A percentile compares a stretch with the other conserved stretches of the same genome.
These are phyloP conservation scores for Metarhizium rileyi DNA, from an alignment of 2,329 filamentous ascomycete species.

Conservation along the genomic window DNA sequence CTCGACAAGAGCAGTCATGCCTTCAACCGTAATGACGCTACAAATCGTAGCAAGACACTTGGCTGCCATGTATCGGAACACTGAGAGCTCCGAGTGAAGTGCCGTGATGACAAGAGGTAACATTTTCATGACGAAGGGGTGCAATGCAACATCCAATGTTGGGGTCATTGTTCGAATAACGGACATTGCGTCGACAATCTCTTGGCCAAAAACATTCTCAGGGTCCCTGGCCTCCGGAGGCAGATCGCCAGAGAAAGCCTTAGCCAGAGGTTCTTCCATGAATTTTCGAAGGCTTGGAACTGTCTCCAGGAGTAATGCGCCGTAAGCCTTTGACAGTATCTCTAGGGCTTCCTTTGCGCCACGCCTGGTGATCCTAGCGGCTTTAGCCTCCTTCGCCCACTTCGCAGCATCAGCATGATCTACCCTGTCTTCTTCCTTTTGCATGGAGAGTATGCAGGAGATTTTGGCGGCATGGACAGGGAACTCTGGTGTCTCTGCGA, in stretches of 20 bases:
- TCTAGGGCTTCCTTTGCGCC: conserved; percentile 93
- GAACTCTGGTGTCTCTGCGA: conserved; percentile 94
- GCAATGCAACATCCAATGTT: conserved; percentile 67
- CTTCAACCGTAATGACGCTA: conserved; percentile 89
- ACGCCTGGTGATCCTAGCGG: conserved; percentile 79
- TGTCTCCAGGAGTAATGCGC: conserved; percentile 63
- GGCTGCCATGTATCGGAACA: conserved; percentile 91
- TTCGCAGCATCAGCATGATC: conserved; percentile 86
- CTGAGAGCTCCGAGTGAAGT: conserved; percentile 76
- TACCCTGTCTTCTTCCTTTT: conserved; percentile 92
- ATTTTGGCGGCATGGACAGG: conserved; percentile 70
- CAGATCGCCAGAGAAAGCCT: conserved; percentile 63
- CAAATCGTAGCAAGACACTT: conserved; percentile 97
- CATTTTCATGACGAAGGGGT: conserved; percentile 72
- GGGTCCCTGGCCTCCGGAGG: conserved; percentile 65
- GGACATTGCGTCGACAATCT: conserved; percentile 89
- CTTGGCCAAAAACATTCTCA: conserved; percentile 70
- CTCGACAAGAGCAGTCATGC: conserved; percentile 92
- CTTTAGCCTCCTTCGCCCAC: conserved; percentile 81
- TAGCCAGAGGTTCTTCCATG: conserved; percentile 71
- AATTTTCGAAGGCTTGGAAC: conserved; percentile 73
- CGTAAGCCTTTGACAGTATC: conserved; percentile 73
- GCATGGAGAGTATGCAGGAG: conserved; percentile 78
- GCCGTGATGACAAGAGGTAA: conserved; percentile 82
- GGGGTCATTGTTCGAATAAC: conserved; percentile 86